phyloP scores from a whole-genome alignment of 164 flowering plant species.

The Paratinospora sagittata region DNA sequence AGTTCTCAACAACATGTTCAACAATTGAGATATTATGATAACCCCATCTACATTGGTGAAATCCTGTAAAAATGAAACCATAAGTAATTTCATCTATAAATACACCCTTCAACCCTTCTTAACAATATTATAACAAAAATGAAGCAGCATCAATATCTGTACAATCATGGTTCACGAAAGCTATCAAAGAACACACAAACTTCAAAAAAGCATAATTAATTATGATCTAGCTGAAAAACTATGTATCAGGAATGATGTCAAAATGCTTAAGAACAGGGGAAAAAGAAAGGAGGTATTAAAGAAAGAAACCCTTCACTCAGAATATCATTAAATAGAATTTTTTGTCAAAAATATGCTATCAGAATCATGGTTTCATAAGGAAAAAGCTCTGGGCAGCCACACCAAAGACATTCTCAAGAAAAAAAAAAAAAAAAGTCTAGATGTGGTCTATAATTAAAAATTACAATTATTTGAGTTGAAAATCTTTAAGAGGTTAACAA shows the following conservation, averaged over 20 bases:
- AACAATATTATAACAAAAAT: not conserved
- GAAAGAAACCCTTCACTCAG: too few relatives aligned
- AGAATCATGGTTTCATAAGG: not conserved
- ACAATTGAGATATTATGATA: slow-evolving; percentile 76
- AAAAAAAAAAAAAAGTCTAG: not conserved
- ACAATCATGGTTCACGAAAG: not conserved
- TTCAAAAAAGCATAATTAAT: not conserved
- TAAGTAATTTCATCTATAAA: not conserved
- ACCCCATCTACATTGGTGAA: slow-evolving; percentile 97
- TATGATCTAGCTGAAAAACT: not conserved
- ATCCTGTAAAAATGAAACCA: slow-evolving; percentile 43
- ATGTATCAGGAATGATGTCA: too few relatives aligned
- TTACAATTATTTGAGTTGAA: too few relatives aligned
- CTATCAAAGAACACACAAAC: not conserved
- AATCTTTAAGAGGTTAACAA: too few relatives aligned
- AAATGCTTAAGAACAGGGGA: too few relatives aligned
- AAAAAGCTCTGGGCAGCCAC: not conserved
- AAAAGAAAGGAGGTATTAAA: too few relatives aligned
- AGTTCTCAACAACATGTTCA: slow-evolving; percentile 81
- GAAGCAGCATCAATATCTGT: too few relatives aligned
- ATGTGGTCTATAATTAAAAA: too few relatives aligned
- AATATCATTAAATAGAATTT: too few relatives aligned
- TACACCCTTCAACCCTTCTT: not conserved
- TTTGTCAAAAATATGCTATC: too few relatives aligned
- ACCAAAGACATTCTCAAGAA: not conserved